These are phyloP conservation scores for Cladorrhinum sp. DNA, from an alignment of 2,329 filamentous ascomycete genomes.

Conservation along the genomic window DNA sequence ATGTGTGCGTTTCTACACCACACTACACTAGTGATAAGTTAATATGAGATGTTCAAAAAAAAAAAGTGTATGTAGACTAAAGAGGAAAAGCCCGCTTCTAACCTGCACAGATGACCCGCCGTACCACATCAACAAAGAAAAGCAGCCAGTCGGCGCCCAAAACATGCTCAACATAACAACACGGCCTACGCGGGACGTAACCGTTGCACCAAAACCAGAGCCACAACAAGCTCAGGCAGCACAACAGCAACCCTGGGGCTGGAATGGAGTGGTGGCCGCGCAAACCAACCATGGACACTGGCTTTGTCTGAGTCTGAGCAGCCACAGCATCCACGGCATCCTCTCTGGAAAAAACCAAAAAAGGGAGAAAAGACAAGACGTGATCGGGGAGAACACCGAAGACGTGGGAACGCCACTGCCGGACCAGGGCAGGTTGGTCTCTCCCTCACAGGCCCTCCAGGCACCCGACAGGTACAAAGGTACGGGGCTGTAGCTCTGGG, in stretches of 20 bases:
- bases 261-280: not conserved
- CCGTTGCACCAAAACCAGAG: not conserved
- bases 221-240: not conserved
- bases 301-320: slow-evolving; percentile 4
- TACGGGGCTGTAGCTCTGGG: not conserved
- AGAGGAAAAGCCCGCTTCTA: not conserved
- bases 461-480: slow-evolving; percentile 10
- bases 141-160: not conserved
- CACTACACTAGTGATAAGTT: too few species aligned
- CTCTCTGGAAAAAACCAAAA: too few species aligned
- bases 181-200: not conserved
- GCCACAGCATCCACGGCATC: too few species aligned
- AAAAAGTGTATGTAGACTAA: not conserved
- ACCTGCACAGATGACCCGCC: not conserved
- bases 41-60: not conserved
- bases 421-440: not conserved
- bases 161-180: slow-evolving; percentile 1
- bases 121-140: slow-evolving; percentile 3
- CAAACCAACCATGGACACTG: not conserved
- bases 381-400: slow-evolving; percentile 4
- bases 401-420: not conserved
- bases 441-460: not conserved
- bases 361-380: not conserved
- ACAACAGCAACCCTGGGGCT: not conserved
- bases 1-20: not conserved